phyloP scores from a whole-genome alignment of 352 stramenopile genomes.

The Globisporangium spinosum region DNA sequence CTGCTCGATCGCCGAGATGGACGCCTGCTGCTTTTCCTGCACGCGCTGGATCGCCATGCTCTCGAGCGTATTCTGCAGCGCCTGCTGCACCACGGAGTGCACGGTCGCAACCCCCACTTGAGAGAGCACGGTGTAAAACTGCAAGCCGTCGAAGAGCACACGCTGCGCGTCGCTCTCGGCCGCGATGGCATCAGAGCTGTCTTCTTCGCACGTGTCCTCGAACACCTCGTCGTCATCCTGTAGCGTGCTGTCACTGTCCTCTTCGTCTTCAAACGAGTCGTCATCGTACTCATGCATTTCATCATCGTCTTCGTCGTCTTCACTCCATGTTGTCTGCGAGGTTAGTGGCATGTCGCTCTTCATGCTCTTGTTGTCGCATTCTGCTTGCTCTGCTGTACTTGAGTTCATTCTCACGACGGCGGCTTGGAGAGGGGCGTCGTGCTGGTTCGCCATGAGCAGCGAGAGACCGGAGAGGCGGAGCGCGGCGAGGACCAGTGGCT shows the following conservation, averaged over 20 bases:
- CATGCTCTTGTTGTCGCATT: conserved; percentile 1
- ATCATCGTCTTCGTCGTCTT: conserved; percentile 2
- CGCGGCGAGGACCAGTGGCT: conserved; percentile 1
- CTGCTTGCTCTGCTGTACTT: neutral
- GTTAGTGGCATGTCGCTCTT: neutral
- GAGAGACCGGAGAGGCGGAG: conserved; percentile 16
- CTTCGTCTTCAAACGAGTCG: conserved; percentile 5
- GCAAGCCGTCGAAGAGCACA: conserved; percentile 50
- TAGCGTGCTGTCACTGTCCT: neutral
- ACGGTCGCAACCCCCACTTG: conserved; percentile 36
- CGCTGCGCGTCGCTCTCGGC: conserved; percentile 19
- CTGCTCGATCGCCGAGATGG: conserved; percentile 53
- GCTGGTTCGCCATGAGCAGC: conserved; percentile 24
- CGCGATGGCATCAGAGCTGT: conserved; percentile 1
- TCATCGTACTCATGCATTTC: neutral
- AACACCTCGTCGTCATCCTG: conserved; percentile 7
- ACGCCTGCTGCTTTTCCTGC: conserved; percentile 33
- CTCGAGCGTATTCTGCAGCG: conserved; percentile 32
- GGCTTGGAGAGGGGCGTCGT: conserved; percentile 19
- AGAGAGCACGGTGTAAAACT: conserved; percentile 63
- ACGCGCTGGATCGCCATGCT: conserved; percentile 25
- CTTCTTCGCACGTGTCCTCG: conserved; percentile 1
- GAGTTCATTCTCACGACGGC: neutral
- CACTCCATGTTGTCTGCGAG: conserved; percentile 1
- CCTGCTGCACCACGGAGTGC: conserved; percentile 33